phyloP scores from a whole-genome alignment of 805 yeast genomes.

The Nakazawaea wickerhamii region DNA sequence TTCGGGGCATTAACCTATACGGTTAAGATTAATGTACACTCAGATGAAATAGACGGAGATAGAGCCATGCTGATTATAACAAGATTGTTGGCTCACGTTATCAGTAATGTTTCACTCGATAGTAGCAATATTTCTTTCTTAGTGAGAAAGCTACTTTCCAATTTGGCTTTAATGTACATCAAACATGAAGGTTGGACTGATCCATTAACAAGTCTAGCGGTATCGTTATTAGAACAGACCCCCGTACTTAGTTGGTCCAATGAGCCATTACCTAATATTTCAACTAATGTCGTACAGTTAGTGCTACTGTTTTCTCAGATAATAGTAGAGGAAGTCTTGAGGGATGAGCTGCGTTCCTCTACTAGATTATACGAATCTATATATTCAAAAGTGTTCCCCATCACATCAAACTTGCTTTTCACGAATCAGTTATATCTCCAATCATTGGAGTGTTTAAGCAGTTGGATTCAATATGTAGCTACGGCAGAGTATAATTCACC shows the following conservation, averaged over 20 bases:
- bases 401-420: conserved; percentile 21
- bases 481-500: conserved; percentile 30
- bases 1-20: conserved; percentile 80
- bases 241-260: not conserved
- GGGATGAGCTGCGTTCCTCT: conserved; percentile 26
- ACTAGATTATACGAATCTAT: conserved; percentile 33
- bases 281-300: conserved; percentile 12
- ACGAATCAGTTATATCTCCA: conserved; percentile 1
- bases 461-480: conserved; percentile 34
- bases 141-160: conserved; percentile 53
- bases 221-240: conserved; percentile 12
- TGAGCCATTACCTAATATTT: not conserved
- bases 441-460: conserved; percentile 23
- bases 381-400: conserved; percentile 28
- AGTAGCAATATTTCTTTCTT: conserved; percentile 32
- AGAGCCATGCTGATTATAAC: not conserved
- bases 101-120: conserved; percentile 14
- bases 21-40: conserved; percentile 43
- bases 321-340: conserved; percentile 46
- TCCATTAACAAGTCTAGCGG: conserved; percentile 30
- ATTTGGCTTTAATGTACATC: conserved; percentile 44
- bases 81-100: conserved; percentile 14
- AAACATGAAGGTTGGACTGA: conserved; percentile 32
- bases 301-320: conserved; percentile 36
- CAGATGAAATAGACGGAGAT: not conserved